These are phyloP conservation scores for Hygrocybe coccinea DNA, from an alignment of 768 basidiomycete species.

Conservation along the genomic window DNA sequence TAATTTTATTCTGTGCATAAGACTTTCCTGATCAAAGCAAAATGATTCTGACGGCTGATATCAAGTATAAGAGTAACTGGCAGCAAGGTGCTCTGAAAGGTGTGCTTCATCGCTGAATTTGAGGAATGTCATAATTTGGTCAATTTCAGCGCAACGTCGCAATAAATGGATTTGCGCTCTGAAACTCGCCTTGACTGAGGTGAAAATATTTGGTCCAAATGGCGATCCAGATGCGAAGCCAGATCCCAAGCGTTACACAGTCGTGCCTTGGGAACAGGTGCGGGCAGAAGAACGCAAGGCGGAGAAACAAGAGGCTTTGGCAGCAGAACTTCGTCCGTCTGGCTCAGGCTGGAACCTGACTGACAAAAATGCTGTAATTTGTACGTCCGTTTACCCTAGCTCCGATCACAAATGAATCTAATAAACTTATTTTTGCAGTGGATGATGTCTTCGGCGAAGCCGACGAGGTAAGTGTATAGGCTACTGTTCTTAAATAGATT, in stretches of 20 bases:
- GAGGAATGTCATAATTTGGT: slow-evolving; percentile 7
- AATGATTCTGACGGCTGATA: slow-evolving; percentile 71
- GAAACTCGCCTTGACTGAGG: slow-evolving; percentile 63
- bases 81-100: slow-evolving; percentile 74
- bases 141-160: slow-evolving; percentile 56
- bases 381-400: slow-evolving; percentile 27
- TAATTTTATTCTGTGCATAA: slow-evolving; percentile 22
- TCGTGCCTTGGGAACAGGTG: slow-evolving; percentile 69
- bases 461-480: too few relatives aligned
- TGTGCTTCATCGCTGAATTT: slow-evolving; percentile 20
- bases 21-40: slow-evolving; percentile 80
- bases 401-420: background rate
- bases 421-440: background rate
- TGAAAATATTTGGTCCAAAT: slow-evolving; percentile 63
- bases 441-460: too few relatives aligned
- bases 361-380: slow-evolving; percentile 48
- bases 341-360: slow-evolving; percentile 46
- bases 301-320: background rate
- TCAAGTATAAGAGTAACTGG: slow-evolving; percentile 86
- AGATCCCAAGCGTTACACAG: slow-evolving; percentile 54
- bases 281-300: slow-evolving; percentile 37
- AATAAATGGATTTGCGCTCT: slow-evolving; percentile 93
- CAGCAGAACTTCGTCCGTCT: background rate
- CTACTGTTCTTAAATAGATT: too few relatives aligned
- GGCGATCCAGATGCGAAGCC: slow-evolving; percentile 56